These are phyloP conservation scores for Rhodofomes roseus DNA, from an alignment of 1,284 basidiomycete species.

Conservation along the genomic window DNA sequence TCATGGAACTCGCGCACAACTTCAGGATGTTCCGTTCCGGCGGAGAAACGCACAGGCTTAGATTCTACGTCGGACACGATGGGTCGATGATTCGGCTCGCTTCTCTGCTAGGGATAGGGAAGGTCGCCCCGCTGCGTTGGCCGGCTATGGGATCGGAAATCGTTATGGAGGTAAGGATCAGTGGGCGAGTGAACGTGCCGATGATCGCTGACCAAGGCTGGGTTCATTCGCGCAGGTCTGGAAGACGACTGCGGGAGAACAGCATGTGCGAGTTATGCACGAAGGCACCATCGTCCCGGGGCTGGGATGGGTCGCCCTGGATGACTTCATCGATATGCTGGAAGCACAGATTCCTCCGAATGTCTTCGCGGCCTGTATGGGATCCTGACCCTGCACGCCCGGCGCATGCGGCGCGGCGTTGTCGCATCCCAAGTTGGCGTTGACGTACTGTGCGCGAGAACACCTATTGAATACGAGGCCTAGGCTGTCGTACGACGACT, in stretches of 20 bases:
- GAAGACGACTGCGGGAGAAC: constrained; percentile 21
- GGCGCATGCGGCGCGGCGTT: neutral
- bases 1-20: constrained; percentile 31
- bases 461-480: neutral
- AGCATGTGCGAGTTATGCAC: constrained; percentile 44
- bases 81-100: constrained; percentile 49
- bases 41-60: constrained; percentile 34
- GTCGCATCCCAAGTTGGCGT: neutral
- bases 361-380: constrained; percentile 29
- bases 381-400: neutral
- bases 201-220: neutral
- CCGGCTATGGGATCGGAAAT: constrained; percentile 50
- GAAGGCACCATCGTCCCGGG: constrained; percentile 40
- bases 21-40: constrained; percentile 30
- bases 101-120: constrained; percentile 41
- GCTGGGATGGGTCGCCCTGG: constrained; percentile 37
- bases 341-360: constrained; percentile 35
- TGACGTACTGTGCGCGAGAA: neutral
- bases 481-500: neutral
- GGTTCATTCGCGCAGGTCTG: constrained; percentile 35
- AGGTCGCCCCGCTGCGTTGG: constrained; percentile 37
- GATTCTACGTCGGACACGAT: constrained; percentile 48
- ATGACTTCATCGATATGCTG: constrained; percentile 35
- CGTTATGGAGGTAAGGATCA: constrained; percentile 41
- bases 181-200: neutral